phyloP scores from a whole-genome alignment of 768 basidiomycete species.

The Favolaschia claudopus region DNA sequence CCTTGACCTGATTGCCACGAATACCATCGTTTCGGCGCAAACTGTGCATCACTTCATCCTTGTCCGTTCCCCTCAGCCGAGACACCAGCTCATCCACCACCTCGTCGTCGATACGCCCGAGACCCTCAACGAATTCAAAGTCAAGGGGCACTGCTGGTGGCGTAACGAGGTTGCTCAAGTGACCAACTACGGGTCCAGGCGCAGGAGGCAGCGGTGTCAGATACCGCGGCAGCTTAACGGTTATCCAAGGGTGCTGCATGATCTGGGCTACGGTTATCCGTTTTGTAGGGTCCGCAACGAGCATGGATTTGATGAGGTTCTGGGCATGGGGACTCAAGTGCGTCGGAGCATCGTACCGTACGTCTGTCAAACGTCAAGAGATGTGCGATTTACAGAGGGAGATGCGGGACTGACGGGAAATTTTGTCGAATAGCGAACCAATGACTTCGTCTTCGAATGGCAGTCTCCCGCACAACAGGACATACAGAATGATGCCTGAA shows the following conservation, averaged over 20 bases:
- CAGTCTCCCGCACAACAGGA: conserved; percentile 93
- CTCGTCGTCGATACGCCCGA: conserved; percentile 92
- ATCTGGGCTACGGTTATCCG: conserved; percentile 95
- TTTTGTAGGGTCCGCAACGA: conserved; percentile 92
- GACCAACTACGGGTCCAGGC: conserved; percentile 79
- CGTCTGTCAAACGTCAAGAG: conserved; percentile 61
- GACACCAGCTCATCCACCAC: conserved; percentile 83
- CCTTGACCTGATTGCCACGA: conserved; percentile 93
- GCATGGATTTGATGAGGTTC: conserved; percentile 86
- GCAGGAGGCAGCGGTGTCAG: conserved; percentile 82
- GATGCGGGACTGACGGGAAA: conserved; percentile 71
- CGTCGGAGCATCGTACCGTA: conserved; percentile 85
- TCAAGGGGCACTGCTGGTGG: conserved; percentile 71
- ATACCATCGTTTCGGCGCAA: conserved; percentile 83
- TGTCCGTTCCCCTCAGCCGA: conserved; percentile 76
- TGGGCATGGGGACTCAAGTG: conserved; percentile 82
- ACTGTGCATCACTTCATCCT: conserved; percentile 89
- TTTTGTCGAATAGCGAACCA: conserved; percentile 91
- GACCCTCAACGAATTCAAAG: conserved; percentile 88
- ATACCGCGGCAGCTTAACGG: conserved; percentile 83
- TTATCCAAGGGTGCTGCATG: conserved; percentile 90
- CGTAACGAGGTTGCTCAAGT: conserved; percentile 73
- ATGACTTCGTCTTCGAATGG: conserved; percentile 99
- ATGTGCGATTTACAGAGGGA: background rate
- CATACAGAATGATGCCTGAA: conserved; percentile 98